Conservation (phyloP, 768 basidiomycete genomes). For the Agrocybe pediades region DNA sequence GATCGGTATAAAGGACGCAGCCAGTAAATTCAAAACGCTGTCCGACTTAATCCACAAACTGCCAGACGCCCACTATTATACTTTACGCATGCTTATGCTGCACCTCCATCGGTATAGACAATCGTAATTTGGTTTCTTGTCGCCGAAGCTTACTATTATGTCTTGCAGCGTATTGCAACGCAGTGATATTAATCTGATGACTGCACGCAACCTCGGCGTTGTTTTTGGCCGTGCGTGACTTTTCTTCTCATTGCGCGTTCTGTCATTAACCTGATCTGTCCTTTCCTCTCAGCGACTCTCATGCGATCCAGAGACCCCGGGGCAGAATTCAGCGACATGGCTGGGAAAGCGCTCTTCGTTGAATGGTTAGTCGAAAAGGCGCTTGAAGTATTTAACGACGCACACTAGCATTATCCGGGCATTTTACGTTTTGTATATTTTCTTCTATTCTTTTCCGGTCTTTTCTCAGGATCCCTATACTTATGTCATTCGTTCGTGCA, state of each 20-base stretch:
- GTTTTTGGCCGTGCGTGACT: conserved; percentile 96
- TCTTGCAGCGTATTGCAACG: conserved; percentile 56
- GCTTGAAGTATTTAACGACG: conserved; percentile 46
- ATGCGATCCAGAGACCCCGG: conserved; percentile 87
- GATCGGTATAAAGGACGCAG: conserved; percentile 65
- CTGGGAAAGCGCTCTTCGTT: conserved; percentile 88
- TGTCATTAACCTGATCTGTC: neutral
- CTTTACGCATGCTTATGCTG: conserved; percentile 77
- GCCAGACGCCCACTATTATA: conserved; percentile 87
- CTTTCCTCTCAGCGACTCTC: conserved; percentile 70
- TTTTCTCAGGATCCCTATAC: conserved; percentile 2
- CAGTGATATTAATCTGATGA: conserved; percentile 86
- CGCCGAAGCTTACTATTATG: conserved; percentile 22
- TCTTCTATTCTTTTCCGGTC: conserved; percentile 5
- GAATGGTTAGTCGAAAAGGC: conserved; percentile 97
- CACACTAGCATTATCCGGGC: conserved; percentile 8
- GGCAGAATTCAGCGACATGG: conserved; percentile 97
- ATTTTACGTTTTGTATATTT: conserved; percentile 8
- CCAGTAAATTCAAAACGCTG: conserved; percentile 59
- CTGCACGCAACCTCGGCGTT: conserved; percentile 90
- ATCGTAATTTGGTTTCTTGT: neutral
- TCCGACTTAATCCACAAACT: conserved; percentile 73
- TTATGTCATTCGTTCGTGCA: neutral
- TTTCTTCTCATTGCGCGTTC: neutral
- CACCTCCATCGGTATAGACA: conserved; percentile 79